Base-by-base conservation (phyloP, 441 rosid genomes). In the Populus hybrid region DNA sequence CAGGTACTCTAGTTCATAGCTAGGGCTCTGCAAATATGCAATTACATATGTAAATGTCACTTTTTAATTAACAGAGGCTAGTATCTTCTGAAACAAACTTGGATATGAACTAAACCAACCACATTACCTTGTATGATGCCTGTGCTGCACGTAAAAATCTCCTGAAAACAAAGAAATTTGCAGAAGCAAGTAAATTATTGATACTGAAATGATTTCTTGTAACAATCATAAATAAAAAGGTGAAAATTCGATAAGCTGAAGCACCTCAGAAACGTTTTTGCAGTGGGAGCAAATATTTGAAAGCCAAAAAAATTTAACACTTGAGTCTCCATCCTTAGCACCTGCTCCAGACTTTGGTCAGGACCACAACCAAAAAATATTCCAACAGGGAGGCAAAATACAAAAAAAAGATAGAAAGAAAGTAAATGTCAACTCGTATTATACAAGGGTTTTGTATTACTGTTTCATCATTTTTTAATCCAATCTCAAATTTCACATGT, bases 251-350 rank as follows among this genome's bases (percentile, higher is more conserved):
- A 63, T 61, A 42, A 40, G 46, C 61, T 59, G 70, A 23, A 76
- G 73, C 86, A 94, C 98, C 98, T 89, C 76, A 94, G 92, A 85
- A 92, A 94, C 70, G 93, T 86, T 88, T 92, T 92, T 70, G 91
- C 70, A 78, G 95, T 91, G 76, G 97, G 98, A 81, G 85, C 81
- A 30, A 86, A 86, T 80, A 94, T 76, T 75, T 89, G 92, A 82
- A 89, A 92, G 73, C 88, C 89, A 81, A 92, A 82, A 79, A 50
- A 81, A 63, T 89, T 94, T 81, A 94, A 83, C 75, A 91, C 87
- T 80, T 77, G 81, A 79, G 82, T 83, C 87, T 94, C 97, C 95
- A 89, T 91, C 84, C 88, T 86, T 82, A 92, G 78, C 79, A 94
- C 98, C 98, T 94, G 90, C 77, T 70, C 67, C 38, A 35, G 38